Conservation (phyloP, 78 protist genomes). For the Chrysochromulina tobinii region DNA sequence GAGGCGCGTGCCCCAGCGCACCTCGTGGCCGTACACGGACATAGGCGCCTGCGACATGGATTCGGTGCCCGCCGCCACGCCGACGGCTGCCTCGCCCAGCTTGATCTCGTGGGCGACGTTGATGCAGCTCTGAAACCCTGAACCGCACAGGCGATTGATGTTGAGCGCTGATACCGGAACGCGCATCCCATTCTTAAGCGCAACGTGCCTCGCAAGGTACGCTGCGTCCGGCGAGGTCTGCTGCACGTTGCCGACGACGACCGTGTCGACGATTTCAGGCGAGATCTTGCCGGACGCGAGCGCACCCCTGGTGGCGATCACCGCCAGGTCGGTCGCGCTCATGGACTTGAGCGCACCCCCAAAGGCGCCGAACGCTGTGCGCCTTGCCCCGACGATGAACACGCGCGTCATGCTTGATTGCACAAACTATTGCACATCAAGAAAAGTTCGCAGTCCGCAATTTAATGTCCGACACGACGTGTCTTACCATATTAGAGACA, state of each 20-base stretch:
- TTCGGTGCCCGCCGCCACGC: slow-evolving; percentile 67
- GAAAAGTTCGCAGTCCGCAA: no score
- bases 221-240: slow-evolving; percentile 60
- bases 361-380: slow-evolving; percentile 81
- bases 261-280: slow-evolving; percentile 36
- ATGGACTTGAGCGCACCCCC: slow-evolving; percentile 61
- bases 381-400: slow-evolving; percentile 76
- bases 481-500: no score
- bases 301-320: slow-evolving; percentile 53
- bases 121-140: slow-evolving; percentile 68
- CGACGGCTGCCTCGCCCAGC: slow-evolving; percentile 59
- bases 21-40: slow-evolving; percentile 8
- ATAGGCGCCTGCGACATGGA: slow-evolving; percentile 67
- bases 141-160: slow-evolving; percentile 80
- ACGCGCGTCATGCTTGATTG: neutral
- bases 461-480: no score
- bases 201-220: slow-evolving; percentile 72
- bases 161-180: slow-evolving; percentile 44
- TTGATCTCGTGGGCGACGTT: slow-evolving; percentile 53
- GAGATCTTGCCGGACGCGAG: neutral
- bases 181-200: slow-evolving; percentile 46
- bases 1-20: slow-evolving; percentile 65
- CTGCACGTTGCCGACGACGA: slow-evolving; percentile 59
- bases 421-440: no score
- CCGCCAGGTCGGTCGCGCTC: slow-evolving; percentile 68